Evolutionary conservation across 2,329 filamentous ascomycete species (phyloP), one percentile per base, ranked within the genome.

Genomic region (Grosmannia serpens): DNA sequence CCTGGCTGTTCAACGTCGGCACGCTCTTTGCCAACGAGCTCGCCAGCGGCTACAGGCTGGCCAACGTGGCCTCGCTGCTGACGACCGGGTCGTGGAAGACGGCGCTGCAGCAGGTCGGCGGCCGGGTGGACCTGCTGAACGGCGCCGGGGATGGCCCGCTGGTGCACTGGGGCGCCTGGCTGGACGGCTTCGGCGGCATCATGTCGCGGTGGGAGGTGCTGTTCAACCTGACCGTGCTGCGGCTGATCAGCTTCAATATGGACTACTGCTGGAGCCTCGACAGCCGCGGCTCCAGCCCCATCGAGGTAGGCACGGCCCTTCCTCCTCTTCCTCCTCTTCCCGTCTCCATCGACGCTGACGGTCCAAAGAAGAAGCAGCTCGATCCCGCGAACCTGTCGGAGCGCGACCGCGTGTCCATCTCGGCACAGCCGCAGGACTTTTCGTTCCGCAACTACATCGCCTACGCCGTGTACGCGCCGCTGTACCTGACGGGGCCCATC

Each of bases 191-290:
- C 63, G 85, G 89, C 9, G 94, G 94, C 0, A 75, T 99, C n/a
- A 85, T 95, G 69, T 78, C 86, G 0, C 82, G 92, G 60, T 99
- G 94, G 94, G 90, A 97, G 70, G 85, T 99, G n/a, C 79, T 96
- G 6, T 99, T 99, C 79, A 99, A 99, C 68, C 84, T 99, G 62
- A 96, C 92, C 3, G 86, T 97, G 29, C 75, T 99, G 58, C 86
- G 94, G 6, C 77, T 97, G 53, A 91, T 99, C 66, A 96, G 92
- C 70, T 99, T 96, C 79, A 97, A 97, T 70, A 73, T 99, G 68
- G 94, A 99, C 72, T 91, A 95, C 70, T 92, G 95, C 70, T 99
- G 94, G 92, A 94, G 89, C 66, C 71, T 88, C 3, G 84, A 88
- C 63, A 78, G 82, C 60, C 75, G 80, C 46, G 73, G 72, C 61